Conservation (phyloP, 441 rosid genomes). For the Adansonia grandidieri region DNA sequence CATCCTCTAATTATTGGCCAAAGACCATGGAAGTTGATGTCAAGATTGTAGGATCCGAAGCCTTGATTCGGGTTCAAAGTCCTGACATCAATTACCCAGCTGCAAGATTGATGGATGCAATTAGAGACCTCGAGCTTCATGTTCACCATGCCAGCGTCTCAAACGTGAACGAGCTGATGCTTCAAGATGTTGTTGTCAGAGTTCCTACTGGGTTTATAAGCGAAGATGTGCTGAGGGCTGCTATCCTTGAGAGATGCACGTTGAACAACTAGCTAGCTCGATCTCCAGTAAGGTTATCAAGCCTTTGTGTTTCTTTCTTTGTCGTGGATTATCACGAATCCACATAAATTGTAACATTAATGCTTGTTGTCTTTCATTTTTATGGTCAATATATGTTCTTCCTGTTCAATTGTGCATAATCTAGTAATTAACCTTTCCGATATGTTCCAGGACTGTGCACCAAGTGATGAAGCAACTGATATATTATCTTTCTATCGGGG, state of each 20-base stretch:
- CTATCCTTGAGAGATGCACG: slow-evolving; percentile 24
- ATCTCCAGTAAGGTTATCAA: slow-evolving; percentile 5
- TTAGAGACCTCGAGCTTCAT: slow-evolving; percentile 44
- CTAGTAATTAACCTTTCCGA: background rate
- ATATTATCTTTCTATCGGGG: background rate
- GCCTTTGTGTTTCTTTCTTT: background rate
- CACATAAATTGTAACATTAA: background rate
- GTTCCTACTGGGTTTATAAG: slow-evolving; percentile 36
- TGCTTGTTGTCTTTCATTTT: background rate
- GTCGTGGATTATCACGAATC: background rate
- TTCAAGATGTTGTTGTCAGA: slow-evolving; percentile 53
- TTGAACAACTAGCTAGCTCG: slow-evolving; percentile 3
- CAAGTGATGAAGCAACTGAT: background rate
- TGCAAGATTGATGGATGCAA: slow-evolving; percentile 49
- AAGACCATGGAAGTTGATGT: slow-evolving; percentile 45
- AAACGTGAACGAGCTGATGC: slow-evolving; percentile 38
- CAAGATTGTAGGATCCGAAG: slow-evolving; percentile 54
- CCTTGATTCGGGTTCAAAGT: slow-evolving; percentile 46
- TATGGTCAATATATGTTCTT: background rate
- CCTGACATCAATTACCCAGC: slow-evolving; percentile 46
- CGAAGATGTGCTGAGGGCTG: slow-evolving; percentile 21
- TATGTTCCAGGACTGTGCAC: background rate
- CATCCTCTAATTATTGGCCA: background rate
- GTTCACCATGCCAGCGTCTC: slow-evolving; percentile 55
- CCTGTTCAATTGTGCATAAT: background rate